phyloP scores from a whole-genome alignment of 2,329 filamentous ascomycete species.

The Aspergillus versicolor region DNA sequence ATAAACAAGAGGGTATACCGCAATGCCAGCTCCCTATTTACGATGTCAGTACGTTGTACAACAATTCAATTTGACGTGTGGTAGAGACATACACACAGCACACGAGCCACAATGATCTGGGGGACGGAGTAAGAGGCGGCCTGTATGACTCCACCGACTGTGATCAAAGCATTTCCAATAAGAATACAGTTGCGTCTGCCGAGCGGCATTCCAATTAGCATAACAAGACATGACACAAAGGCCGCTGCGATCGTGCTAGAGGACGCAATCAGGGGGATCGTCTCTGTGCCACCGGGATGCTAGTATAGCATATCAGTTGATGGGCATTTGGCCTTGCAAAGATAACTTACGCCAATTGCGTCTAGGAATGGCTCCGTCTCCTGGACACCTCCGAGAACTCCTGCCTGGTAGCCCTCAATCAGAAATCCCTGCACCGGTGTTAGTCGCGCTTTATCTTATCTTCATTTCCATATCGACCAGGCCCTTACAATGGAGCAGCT shows the following conservation, averaged over 20 bases:
- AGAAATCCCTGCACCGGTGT: conserved; percentile 16
- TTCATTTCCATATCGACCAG: neutral
- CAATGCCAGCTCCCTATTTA: neutral
- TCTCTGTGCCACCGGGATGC: conserved; percentile 1
- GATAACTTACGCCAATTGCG: conserved; percentile 17
- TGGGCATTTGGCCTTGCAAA: neutral
- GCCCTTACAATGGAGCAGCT: neutral
- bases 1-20: neutral
- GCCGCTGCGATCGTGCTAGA: conserved; percentile 20
- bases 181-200: conserved; percentile 15
- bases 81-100: conserved; percentile 15
- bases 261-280: conserved; percentile 24
- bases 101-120: conserved; percentile 30
- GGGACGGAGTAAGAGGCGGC: conserved; percentile 27
- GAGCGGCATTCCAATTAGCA: conserved; percentile 27
- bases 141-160: conserved; percentile 29
- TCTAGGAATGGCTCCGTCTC: conserved; percentile 18
- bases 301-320: neutral
- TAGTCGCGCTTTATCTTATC: neutral
- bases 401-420: conserved; percentile 29
- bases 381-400: conserved; percentile 24
- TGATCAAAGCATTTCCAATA: conserved; percentile 28
- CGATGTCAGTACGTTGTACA: neutral
- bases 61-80: neutral
- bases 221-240: conserved; percentile 24